Evolutionary conservation across 225 moss, liverwort and hornwort genomes (phyloP).

Genomic region (Antitrichia curtipendula): DNA sequence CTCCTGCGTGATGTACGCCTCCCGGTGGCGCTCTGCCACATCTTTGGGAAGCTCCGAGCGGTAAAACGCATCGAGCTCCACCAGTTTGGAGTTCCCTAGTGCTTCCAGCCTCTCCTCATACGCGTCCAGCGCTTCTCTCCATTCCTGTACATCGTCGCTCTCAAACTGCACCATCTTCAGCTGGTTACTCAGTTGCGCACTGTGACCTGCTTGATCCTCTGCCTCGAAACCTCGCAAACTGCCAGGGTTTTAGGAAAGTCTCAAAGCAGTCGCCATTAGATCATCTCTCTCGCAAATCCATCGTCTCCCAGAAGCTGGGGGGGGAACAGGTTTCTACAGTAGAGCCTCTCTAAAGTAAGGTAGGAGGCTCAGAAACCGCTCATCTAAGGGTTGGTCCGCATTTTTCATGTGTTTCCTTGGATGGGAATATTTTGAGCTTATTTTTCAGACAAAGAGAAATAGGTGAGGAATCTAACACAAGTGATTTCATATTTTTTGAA

Average conservation of each 20-base stretch:
- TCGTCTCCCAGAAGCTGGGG: background rate
- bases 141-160: conserved; percentile 26
- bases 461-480: no score
- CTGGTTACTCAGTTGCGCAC: background rate
- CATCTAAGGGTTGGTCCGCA: no score
- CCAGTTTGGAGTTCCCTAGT: conserved; percentile 25
- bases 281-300: background rate
- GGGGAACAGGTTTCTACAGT: background rate
- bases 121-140: conserved; percentile 33
- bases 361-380: no score
- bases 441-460: no score
- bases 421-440: no score
- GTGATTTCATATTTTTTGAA: no score
- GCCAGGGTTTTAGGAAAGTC: background rate
- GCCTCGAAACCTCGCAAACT: background rate
- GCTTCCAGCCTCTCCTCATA: conserved; percentile 25
- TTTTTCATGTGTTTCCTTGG: no score
- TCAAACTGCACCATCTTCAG: conserved; percentile 36
- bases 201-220: background rate
- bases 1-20: conserved; percentile 27
- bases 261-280: background rate
- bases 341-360: no score
- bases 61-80: conserved; percentile 49
- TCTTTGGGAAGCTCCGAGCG: conserved; percentile 34
- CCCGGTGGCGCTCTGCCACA: conserved; percentile 27